Evolutionary conservation across 129 eudicot genomes (phyloP), one percentile per base, ranked within the genome.

Genomic region (Sambucus nigra): DNA sequence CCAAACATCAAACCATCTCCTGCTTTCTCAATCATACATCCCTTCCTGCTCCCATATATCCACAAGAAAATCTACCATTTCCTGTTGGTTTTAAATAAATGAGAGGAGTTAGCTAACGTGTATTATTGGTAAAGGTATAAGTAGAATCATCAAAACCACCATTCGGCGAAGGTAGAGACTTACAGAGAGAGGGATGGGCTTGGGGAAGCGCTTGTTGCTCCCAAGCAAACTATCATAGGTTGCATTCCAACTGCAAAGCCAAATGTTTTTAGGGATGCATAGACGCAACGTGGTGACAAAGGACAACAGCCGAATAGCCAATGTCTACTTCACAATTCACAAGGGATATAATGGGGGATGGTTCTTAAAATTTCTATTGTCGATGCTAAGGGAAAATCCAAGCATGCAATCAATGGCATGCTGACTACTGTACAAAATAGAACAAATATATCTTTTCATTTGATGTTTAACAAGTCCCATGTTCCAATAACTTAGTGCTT

Each of bases 1-100:
- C 24, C 21, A 54, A 29, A 15, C 53, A 4, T 1, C 1, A 35
- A 55, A 21, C 35, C 11, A 15, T 14, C 42, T 44, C 20, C 25
- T 33, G n/a, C 33, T 60, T 63, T 69, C 22, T 82, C 80, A 86
- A 69, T 73, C 84, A 68, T 88, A 80, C 82, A 80, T 45, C 39
- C 94, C 94, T 47, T 83, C 91, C 28, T 83, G 77, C 74, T 83
- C 94, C 97, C 97, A 88, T 9, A 80, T 61, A 63, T 76, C 83
- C 55, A 76, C 94, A 29, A 83, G 64, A 83, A 87, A 79, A 80
- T 77, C 83, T 17, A 83, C 73, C 94, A 87, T 83, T 70, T 81
- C 92, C 95, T 81, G 82, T 28, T 31, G 46, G 1, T 56, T 29
- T 27, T 11, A 71, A 28, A 23, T 17, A 71, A 38, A 18, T 17